These are phyloP conservation scores for Coniella lustricola DNA, from an alignment of 2,329 filamentous ascomycete genomes.

Conservation along the genomic window DNA sequence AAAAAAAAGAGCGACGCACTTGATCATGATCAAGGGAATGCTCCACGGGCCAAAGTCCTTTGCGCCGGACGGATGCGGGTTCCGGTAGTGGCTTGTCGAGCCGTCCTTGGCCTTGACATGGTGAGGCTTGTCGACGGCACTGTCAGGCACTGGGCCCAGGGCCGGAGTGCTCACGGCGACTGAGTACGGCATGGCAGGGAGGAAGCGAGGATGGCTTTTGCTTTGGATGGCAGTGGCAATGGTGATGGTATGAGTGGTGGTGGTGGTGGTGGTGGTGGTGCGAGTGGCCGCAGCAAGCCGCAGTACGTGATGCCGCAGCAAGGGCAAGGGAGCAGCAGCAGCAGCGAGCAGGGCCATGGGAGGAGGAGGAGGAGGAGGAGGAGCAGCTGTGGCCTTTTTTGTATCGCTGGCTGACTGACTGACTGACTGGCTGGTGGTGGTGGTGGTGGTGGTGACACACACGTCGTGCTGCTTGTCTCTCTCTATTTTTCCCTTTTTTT, in stretches of 20 bases:
- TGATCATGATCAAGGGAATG: constrained; percentile 28
- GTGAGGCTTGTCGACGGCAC: constrained; percentile 39
- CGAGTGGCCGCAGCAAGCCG: neutral
- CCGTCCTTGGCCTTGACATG: constrained; percentile 38
- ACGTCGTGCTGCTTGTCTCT: no score
- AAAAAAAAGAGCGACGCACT: constrained; percentile 28
- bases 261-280: no score
- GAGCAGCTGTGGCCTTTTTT: no score
- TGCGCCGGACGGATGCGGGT: constrained; percentile 42
- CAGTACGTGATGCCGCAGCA: no score
- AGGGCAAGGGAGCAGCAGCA: no score
- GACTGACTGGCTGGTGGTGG: no score
- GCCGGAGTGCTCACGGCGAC: constrained; percentile 30
- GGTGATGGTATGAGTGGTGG: neutral
- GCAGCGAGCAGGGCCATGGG: no score
- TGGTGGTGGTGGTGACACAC: no score
- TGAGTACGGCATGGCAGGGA: constrained; percentile 12
- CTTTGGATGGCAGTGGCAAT: neutral
- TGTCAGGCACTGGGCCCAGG: constrained; percentile 31
- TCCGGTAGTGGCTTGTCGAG: constrained; percentile 37
- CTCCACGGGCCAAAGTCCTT: constrained; percentile 15
- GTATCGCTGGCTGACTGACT: no score
- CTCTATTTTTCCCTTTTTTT: no score
- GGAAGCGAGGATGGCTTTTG: neutral
- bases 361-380: no score